Conservation (phyloP, 345 rosid genomes). For the Hibiscus tridactylites region DNA sequence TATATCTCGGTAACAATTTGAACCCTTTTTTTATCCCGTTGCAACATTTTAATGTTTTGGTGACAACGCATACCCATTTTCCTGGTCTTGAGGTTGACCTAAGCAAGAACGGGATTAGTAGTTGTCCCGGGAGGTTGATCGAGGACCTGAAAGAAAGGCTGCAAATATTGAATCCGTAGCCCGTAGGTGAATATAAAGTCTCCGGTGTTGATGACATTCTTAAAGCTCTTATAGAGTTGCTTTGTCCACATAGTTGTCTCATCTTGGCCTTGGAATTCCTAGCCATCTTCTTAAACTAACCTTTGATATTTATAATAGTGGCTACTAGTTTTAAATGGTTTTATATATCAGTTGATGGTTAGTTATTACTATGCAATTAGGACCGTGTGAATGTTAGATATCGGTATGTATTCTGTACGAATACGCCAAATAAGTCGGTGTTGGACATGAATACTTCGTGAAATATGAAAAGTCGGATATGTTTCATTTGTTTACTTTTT, state of each 20-base stretch:
- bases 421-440: too few species aligned
- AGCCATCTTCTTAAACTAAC: not conserved
- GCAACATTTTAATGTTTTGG: not conserved
- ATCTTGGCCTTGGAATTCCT: not conserved
- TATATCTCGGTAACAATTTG: not conserved
- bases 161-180: conserved; percentile 88
- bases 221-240: conserved; percentile 41
- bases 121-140: conserved; percentile 69
- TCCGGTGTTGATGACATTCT: conserved; percentile 70
- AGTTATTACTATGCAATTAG: too few species aligned
- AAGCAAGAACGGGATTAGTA: conserved; percentile 74
- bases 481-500: too few species aligned
- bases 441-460: too few species aligned
- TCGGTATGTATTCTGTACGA: too few species aligned
- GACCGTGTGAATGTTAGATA: too few species aligned
- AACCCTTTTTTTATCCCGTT: not conserved
- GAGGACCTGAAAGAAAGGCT: conserved; percentile 82
- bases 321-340: not conserved
- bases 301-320: not conserved
- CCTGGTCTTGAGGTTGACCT: conserved; percentile 93
- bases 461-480: too few species aligned
- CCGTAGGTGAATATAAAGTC: conserved; percentile 47
- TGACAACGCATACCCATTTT: conserved; percentile 49
- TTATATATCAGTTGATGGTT: not conserved
- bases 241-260: not conserved